Evolutionary conservation across 352 stramenopile species (phyloP).

Genomic region (Globisporangium middletonii): DNA sequence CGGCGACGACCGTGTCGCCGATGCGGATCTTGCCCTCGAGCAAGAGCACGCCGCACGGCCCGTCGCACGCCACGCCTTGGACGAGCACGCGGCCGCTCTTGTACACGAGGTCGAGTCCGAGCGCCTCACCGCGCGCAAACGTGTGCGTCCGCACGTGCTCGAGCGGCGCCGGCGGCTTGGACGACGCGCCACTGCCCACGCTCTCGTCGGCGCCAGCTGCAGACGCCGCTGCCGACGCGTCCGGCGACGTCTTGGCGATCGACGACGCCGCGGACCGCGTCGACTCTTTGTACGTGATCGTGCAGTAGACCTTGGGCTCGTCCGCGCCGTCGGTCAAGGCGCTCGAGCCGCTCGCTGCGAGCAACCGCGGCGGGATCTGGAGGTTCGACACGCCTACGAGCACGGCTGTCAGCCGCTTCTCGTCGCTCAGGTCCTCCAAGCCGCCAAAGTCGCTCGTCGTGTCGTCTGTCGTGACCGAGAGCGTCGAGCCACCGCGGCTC

Average conservation of each 20-base stretch:
- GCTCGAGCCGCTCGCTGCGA: conserved; percentile 29
- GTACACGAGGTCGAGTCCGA: conserved; percentile 84
- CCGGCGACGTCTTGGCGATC: conserved; percentile 37
- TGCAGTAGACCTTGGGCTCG: conserved; percentile 72
- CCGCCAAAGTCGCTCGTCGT: conserved; percentile 42
- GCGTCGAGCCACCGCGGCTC: conserved; percentile 7
- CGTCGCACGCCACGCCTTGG: conserved; percentile 66
- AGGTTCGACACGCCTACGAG: conserved; percentile 73
- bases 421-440: conserved; percentile 57
- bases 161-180: conserved; percentile 13
- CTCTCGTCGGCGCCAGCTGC: conserved; percentile 5
- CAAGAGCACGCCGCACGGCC: conserved; percentile 48
- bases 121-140: conserved; percentile 41
- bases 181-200: conserved; percentile 12
- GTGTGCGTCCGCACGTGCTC: conserved; percentile 61
- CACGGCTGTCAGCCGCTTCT: conserved; percentile 67
- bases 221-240: conserved; percentile 11
- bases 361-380: conserved; percentile 35
- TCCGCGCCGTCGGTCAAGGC: conserved; percentile 24
- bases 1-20: conserved; percentile 71
- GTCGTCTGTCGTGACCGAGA: conserved; percentile 64
- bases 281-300: conserved; percentile 69
- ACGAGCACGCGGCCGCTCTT: conserved; percentile 67
- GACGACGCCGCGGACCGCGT: conserved; percentile 70
- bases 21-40: conserved; percentile 67